Conservation (phyloP, 345 rosid species). For the Cardamine occulta region DNA sequence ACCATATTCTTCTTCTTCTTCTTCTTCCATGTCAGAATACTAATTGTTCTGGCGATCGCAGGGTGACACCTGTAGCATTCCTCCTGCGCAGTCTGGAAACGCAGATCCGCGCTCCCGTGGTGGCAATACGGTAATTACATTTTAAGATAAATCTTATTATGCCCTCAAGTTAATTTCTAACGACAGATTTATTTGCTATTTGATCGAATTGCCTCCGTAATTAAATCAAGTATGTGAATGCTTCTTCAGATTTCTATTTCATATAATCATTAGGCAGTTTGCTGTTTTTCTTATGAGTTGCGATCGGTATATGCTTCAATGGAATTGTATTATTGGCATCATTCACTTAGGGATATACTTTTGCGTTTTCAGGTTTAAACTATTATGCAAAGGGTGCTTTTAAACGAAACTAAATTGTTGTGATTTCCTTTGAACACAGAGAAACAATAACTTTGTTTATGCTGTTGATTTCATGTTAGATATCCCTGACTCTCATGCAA, state of each 20-base stretch:
- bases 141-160: neutral
- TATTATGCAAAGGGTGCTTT: neutral
- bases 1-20: slow-evolving; percentile 6
- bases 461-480: slow-evolving; percentile 4
- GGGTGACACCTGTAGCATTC: slow-evolving; percentile 53
- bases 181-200: neutral
- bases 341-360: neutral
- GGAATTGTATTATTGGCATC: neutral
- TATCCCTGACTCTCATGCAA: slow-evolving; percentile 8
- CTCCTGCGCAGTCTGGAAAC: slow-evolving; percentile 41
- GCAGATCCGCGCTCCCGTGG: slow-evolving; percentile 50
- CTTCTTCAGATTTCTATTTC: neutral
- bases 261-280: neutral
- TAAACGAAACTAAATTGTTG: neutral
- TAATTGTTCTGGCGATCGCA: slow-evolving; percentile 9
- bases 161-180: neutral
- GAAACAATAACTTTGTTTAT: neutral
- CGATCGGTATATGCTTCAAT: neutral
- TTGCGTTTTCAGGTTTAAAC: neutral
- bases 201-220: neutral
- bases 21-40: neutral
- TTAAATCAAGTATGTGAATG: neutral
- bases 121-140: slow-evolving; percentile 54
- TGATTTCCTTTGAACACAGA: neutral
- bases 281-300: slow-evolving; percentile 3